Base-by-base conservation (phyloP, 495 filamentous ascomycete genomes). In the Podospora australis region DNA sequence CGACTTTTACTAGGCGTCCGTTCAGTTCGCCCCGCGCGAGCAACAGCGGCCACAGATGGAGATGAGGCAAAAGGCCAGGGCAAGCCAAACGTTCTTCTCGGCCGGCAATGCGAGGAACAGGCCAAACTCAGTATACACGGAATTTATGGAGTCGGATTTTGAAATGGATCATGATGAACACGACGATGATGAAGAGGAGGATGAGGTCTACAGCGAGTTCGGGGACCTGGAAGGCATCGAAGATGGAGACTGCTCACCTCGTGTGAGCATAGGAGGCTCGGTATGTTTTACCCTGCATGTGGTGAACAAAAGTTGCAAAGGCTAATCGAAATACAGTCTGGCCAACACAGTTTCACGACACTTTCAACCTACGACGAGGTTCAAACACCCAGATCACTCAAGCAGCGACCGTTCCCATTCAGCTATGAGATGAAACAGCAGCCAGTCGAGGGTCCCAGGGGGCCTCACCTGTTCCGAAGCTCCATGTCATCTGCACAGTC, bases 401-500 rank as follows among this genome's bases (percentile, higher is more conserved):
- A 59, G 36, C 64, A 63, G 13, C 38, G 32, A n/a, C 39, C 44
- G 17, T 55, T 55, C 30, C n/a, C 19, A 13, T 51, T 55, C 36
- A 48, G 58, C 25, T 56, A 62, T 6, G 55, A 62, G 4, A 56
- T 70, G 44, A 84, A 26, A 17, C 49, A 55, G 44, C 43, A 81
- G 58, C 70, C 80, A 28, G 83, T 89, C 2, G 78, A 88, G 57
- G 90, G 90, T 19, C 90, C 90, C 5, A 74, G 71, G 52, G 90
- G 90, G 4, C 90, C 90, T 2, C 90, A 95, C 70, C 73, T 96
- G n/a, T 96, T 96, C 68, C 78, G 87, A 47, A 72, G 70, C 25
- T 83, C 73, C 44, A 72, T 67, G 30, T 67, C 68, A 16, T 69
- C 70, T 32, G 68, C 50, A 53, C 69, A 65, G 54, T 76, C 63